Percentiles rank a stretch among this genome's conserved stretches.
These are phyloP conservation scores for Cyberlindnera suaveolens DNA, from an alignment of 805 yeast species.

Conservation along the genomic window DNA sequence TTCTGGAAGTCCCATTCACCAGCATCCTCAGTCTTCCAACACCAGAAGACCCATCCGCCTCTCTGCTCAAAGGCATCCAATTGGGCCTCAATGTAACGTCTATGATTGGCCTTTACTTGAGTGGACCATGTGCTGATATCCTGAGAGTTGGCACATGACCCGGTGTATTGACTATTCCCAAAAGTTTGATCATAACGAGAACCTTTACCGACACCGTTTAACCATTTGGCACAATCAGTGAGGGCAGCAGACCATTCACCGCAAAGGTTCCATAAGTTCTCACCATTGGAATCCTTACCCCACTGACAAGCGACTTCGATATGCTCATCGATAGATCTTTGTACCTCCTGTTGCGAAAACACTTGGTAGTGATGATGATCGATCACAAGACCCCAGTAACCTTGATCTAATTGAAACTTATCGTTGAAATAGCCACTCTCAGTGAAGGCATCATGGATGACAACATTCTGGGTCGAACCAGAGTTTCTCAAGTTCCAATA, in stretches of 20 bases:
- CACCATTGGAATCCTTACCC: conserved; percentile 38
- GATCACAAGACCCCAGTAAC: conserved; percentile 60
- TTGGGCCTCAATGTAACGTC: conserved; percentile 83
- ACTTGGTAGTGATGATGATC: conserved; percentile 94
- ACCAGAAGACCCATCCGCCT: conserved; percentile 92
- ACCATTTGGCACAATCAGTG: conserved; percentile 85
- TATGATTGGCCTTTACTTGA: conserved; percentile 47
- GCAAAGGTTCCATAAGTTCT: conserved; percentile 66
- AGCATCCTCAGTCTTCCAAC: conserved; percentile 80
- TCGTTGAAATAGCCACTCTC: conserved; percentile 56
- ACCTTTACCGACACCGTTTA: conserved; percentile 82
- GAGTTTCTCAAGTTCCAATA: conserved; percentile 56
- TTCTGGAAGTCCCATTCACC: conserved; percentile 81
- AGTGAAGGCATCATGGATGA: conserved; percentile 82
- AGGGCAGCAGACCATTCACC: conserved; percentile 94
- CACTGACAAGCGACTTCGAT: conserved; percentile 47
- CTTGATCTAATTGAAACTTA: conserved; percentile 33
- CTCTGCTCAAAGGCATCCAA: conserved; percentile 73
- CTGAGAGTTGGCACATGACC: conserved; percentile 52
- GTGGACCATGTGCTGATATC: conserved; percentile 53
- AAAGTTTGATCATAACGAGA: conserved; percentile 71
- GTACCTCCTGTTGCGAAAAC: conserved; percentile 58
- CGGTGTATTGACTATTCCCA: conserved; percentile 40
- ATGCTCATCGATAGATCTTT: conserved; percentile 55
- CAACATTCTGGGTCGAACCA: conserved; percentile 48